Conservation (phyloP, 2,329 filamentous ascomycete genomes). For the Waltergamsia citrina region DNA sequence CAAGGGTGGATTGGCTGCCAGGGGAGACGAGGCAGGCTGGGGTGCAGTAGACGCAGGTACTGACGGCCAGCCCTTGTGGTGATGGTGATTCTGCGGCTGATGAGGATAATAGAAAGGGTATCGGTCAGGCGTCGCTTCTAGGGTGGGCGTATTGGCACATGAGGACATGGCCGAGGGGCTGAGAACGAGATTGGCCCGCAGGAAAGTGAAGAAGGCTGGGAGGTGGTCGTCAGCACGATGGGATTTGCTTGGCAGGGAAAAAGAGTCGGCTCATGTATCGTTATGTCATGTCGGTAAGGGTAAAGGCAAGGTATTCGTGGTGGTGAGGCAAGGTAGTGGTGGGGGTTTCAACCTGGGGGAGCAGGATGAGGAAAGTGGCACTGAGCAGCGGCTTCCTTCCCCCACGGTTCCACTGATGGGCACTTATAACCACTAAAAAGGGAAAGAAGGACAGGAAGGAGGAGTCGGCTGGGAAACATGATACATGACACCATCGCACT, state of each 20-base stretch:
- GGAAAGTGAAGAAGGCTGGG: slow-evolving; percentile 72
- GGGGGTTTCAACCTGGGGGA: no score
- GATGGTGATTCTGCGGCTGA: no score
- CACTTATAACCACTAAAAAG: no score
- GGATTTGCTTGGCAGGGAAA: no score
- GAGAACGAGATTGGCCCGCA: slow-evolving; percentile 71
- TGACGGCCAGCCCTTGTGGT: slow-evolving; percentile 9
- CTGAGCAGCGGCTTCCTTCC: no score
- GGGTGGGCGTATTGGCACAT: slow-evolving; percentile 54
- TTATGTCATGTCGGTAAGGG: no score
- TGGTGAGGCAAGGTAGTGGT: no score
- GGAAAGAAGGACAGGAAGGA: neutral
- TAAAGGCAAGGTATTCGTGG: no score
- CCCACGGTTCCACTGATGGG: no score
- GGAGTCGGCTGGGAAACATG: neutral
- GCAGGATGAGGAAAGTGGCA: no score
- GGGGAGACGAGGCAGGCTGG: slow-evolving; percentile 25
- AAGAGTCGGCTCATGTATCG: no score
- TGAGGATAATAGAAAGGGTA: slow-evolving; percentile 29
- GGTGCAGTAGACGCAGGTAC: slow-evolving; percentile 35
- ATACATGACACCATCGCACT: neutral
- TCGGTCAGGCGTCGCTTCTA: slow-evolving; percentile 16
- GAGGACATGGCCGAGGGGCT: slow-evolving; percentile 51
- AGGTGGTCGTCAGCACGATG: no score
- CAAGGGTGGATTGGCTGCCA: slow-evolving; percentile 26